Evolutionary conservation across 257 asterid genomes (phyloP).

Genomic region (Penstemon newberryi): DNA sequence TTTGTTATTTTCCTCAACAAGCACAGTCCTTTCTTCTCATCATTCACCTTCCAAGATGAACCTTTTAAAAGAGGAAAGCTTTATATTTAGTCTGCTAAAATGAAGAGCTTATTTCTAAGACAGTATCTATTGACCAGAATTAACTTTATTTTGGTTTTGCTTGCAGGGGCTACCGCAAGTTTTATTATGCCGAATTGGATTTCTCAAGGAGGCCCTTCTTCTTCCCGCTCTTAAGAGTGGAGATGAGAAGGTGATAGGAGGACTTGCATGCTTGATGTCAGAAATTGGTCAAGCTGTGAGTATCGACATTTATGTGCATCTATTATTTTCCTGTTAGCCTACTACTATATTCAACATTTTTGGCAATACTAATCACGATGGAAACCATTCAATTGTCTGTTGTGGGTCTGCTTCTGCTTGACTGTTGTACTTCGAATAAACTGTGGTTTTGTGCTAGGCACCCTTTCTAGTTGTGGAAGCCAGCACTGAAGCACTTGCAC

Average conservation of each 20-base stretch:
- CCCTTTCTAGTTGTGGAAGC: slow-evolving; percentile 73
- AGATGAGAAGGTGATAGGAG: slow-evolving; percentile 71
- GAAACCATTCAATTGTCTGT: not conserved
- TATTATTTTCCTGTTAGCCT: slow-evolving; percentile 15
- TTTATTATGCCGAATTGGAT: slow-evolving; percentile 69
- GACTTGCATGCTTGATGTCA: slow-evolving; percentile 86
- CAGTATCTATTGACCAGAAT: slow-evolving; percentile 15
- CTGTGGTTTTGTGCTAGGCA: slow-evolving; percentile 51
- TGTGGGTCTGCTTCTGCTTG: not conserved
- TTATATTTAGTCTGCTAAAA: slow-evolving; percentile 2
- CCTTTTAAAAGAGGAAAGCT: slow-evolving; percentile 12
- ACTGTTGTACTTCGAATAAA: slow-evolving; percentile 11
- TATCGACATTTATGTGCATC: slow-evolving; percentile 25
- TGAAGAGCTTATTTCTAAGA: slow-evolving; percentile 19
- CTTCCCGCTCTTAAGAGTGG: slow-evolving; percentile 76
- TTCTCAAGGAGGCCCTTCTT: slow-evolving; percentile 71
- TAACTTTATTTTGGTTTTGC: slow-evolving; percentile 31
- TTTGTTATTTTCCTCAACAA: slow-evolving; percentile 1
- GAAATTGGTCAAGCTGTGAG: slow-evolving; percentile 96
- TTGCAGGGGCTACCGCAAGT: slow-evolving; percentile 72
- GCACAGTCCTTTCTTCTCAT: not conserved
- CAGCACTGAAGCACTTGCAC: slow-evolving; percentile 65
- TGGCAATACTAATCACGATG: slow-evolving; percentile 12
- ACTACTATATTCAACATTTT: slow-evolving; percentile 5
- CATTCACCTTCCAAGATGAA: slow-evolving; percentile 1